Evolutionary conservation across 2,329 filamentous ascomycete genomes (phyloP), one percentile per base, ranked within the genome.

Genomic region (Madurella mycetomatis): DNA sequence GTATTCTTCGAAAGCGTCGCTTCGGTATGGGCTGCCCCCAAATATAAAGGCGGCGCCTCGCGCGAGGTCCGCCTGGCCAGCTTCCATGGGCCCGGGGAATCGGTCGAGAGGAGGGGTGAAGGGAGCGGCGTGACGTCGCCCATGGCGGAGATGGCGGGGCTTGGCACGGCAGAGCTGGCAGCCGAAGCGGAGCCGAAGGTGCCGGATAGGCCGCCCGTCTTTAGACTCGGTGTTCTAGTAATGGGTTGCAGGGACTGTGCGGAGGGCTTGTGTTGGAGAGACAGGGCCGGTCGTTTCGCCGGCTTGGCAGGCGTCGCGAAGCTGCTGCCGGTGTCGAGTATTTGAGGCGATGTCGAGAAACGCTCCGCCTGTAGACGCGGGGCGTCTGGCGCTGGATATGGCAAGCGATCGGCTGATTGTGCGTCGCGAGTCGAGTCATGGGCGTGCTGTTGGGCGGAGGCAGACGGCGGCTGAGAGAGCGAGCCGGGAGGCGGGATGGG

Each of bases 81-180:
- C 67, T 77, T 83, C 85, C 85, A 85, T 18, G 85, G 83, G 25
- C 85, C 83, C 12, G 84, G 82, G 1, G 85, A 87, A 63, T 86
- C 83, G 59, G 75, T 75, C 4, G 77, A 77, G 63, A 87, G 77
- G 44, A 92, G 76, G 4, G 88, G 88, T 18, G 88, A 92, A 2
- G 88, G 88, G 34, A 94, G 73, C 52, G 88, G 88, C 3, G 89
- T 92, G 58, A 94, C 74, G 67, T 90, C 86, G 57, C 85, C 84
- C 83, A 91, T 86, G 44, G 87, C 87, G 55, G 84, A 80, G 51
- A 91, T 82, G 60, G 88, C 81, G 3, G 88, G 88, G 53, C 87
- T 91, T 7, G 87, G 82, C n/a, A 87, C 77, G 31, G 79, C 74
- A 3, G 87, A 90, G 63, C 81, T 86, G 12, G 86, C 78, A 1